phyloP scores from a whole-genome alignment of 768 basidiomycete species.

The Stropharia rugosoannulata region DNA sequence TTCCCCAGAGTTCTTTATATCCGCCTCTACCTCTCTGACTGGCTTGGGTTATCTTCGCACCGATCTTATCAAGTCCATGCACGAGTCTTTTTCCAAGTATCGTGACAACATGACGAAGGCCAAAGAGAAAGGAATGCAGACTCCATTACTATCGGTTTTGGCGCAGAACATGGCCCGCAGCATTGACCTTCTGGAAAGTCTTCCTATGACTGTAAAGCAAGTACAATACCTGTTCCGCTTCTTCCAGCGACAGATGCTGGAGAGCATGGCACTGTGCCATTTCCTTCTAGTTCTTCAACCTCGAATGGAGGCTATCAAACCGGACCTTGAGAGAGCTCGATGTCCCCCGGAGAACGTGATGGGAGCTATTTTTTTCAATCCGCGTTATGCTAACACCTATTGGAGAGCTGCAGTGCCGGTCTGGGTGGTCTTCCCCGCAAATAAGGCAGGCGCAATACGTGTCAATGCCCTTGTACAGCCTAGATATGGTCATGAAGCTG shows the following conservation, averaged over 20 bases:
- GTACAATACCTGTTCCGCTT: constrained; percentile 1
- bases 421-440: constrained; percentile 6
- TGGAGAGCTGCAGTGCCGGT: constrained; percentile 5
- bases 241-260: constrained; percentile 4
- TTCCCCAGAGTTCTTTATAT: too few relatives aligned
- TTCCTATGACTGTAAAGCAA: constrained; percentile 3
- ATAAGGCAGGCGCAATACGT: constrained; percentile 2
- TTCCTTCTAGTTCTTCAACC: background rate
- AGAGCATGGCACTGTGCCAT: background rate
- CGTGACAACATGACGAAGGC: background rate
- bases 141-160: too few relatives aligned
- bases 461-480: background rate
- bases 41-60: background rate
- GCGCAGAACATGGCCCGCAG: background rate
- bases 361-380: background rate
- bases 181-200: background rate
- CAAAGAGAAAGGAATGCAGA: background rate
- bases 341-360: background rate
- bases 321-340: background rate
- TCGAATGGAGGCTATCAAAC: background rate
- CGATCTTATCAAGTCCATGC: background rate
- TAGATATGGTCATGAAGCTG: background rate
- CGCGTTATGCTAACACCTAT: background rate
- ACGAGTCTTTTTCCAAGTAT: background rate
- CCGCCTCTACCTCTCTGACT: too few relatives aligned